A percentile compares a stretch with the other conserved stretches of the same genome.
Conservation (phyloP, 1,284 basidiomycete species). For the Ceratobasidium sp. region DNA sequence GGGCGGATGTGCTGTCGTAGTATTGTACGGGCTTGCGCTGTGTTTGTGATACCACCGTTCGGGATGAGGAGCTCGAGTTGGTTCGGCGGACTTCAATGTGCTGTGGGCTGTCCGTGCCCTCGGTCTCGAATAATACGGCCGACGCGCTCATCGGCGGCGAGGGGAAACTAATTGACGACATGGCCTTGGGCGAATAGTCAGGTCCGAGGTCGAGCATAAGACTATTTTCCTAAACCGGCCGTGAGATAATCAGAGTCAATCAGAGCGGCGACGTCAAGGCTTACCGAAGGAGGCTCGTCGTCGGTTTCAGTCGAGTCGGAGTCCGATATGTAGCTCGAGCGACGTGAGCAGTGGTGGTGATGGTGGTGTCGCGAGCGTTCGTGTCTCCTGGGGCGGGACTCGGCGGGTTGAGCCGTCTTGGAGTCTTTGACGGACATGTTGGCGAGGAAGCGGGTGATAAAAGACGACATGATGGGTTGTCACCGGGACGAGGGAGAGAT, state of each 20-base stretch:
- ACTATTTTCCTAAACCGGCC: slow-evolving; percentile 17
- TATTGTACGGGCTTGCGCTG: slow-evolving; percentile 30
- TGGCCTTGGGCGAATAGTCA: slow-evolving; percentile 35
- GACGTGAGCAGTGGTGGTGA: slow-evolving; percentile 15
- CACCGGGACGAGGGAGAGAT: slow-evolving; percentile 19
- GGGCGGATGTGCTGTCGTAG: slow-evolving; percentile 9
- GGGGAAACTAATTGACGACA: slow-evolving; percentile 31
- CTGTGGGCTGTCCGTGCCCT: slow-evolving; percentile 16
- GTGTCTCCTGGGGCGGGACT: slow-evolving; percentile 27
- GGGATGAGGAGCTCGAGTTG: background rate
- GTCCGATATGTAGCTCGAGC: slow-evolving; percentile 32
- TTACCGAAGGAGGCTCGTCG: slow-evolving; percentile 34
- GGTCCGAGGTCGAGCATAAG: slow-evolving; percentile 34
- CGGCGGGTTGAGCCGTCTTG: slow-evolving; percentile 6
- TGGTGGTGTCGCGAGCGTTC: slow-evolving; percentile 12
- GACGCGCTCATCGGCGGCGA: slow-evolving; percentile 10
- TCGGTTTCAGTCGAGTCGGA: slow-evolving; percentile 21
- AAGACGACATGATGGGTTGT: slow-evolving; percentile 29
- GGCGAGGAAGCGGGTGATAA: slow-evolving; percentile 33
- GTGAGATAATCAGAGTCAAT: slow-evolving; percentile 2
- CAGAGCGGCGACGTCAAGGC: background rate
- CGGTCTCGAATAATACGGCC: slow-evolving; percentile 21
- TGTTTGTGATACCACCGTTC: background rate
- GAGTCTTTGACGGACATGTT: slow-evolving; percentile 35
- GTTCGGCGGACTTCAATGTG: slow-evolving; percentile 15